Evolutionary conservation across 2,329 filamentous ascomycete species (phyloP), one percentile per base, ranked within the genome.

Genomic region (Ophidiomyces ophidiicola): DNA sequence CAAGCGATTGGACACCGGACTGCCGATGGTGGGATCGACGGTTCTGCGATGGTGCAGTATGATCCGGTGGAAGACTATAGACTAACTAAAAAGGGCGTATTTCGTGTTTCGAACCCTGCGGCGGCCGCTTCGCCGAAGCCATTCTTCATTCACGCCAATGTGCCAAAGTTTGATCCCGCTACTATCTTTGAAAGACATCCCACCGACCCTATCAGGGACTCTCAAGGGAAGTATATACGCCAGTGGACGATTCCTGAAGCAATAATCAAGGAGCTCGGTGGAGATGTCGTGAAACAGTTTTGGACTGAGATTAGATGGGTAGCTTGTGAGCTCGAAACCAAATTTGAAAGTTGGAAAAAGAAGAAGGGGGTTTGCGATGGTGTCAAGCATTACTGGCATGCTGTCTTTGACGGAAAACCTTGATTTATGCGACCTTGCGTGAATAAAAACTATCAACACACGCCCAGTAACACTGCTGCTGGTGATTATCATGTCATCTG

Each of bases 141-240:
- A 5, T 60, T 61, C 32, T 63, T 64, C 44, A 50, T 63, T 21
- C 61, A 64, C 43, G 56, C 55, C 25, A 62, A 62, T 41, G 55
- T 53, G 36, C 59, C 59, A 19, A 64, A 63, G 45, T 58, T 62
- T 43, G 57, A 62, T 47, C 57, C 60, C 1, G 54, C 53, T 11
- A 58, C 55, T 2, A 48, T 63, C 19, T 61, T 62, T 38, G 47
- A 44, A 18, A 48, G 50, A 6, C 51, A 48, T 42, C 46, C 39
- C 30, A 55, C 52, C 35, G 57, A 50, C 42, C 53, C 48, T 5
- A 51, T 53, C 3, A 52, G 51, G 19, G 51, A 54, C 11, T 47
- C 51, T 26, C 51, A 58, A 29, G 58, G 56, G 5, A 55, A 46
- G 14, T 58, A 53, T 42, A 52, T 56, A 24, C 50, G 57, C 28